Percentiles rank a stretch among this genome's conserved stretches.
Conservation (phyloP, 768 basidiomycete genomes). For the Boletus pseudo-olivaceus region DNA sequence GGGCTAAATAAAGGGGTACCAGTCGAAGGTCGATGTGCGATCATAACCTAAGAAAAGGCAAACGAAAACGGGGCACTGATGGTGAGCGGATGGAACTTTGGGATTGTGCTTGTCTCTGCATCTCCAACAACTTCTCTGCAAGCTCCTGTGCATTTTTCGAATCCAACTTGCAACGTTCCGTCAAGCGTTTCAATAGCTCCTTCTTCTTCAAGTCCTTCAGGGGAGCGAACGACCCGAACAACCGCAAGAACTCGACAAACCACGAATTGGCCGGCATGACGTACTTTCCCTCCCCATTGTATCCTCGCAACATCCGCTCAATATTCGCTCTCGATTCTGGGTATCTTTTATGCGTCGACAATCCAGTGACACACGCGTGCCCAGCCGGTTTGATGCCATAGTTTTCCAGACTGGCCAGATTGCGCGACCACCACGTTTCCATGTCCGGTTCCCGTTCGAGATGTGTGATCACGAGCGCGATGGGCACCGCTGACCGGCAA, state of each 20-base stretch:
- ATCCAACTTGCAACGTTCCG: constrained; percentile 25
- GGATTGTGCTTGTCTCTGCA: neutral
- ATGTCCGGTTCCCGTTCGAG: constrained; percentile 35
- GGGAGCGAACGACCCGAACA: constrained; percentile 16
- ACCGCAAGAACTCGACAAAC: constrained; percentile 20
- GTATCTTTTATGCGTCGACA: constrained; percentile 19
- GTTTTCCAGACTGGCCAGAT: constrained; percentile 17
- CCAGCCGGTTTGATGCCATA: constrained; percentile 21
- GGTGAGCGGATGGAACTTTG: neutral
- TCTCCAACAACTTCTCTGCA: constrained; percentile 8
- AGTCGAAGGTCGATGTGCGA: neutral
- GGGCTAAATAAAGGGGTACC: neutral
- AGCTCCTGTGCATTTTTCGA: constrained; percentile 16
- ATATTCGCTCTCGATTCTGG: constrained; percentile 14
- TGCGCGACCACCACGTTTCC: constrained; percentile 34
- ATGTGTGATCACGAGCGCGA: constrained; percentile 33
- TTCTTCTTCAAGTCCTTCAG: constrained; percentile 16
- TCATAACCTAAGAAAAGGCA: neutral
- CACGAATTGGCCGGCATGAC: constrained; percentile 24
- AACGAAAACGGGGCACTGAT: neutral
- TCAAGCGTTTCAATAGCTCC: constrained; percentile 15
- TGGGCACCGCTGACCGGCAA: constrained; percentile 31
- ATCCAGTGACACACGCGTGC: constrained; percentile 33
- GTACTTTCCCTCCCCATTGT: constrained; percentile 16
- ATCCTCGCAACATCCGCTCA: constrained; percentile 11